phyloP scores from a whole-genome alignment of 2,329 filamentous ascomycete species.

The Aspergillus hortae region DNA sequence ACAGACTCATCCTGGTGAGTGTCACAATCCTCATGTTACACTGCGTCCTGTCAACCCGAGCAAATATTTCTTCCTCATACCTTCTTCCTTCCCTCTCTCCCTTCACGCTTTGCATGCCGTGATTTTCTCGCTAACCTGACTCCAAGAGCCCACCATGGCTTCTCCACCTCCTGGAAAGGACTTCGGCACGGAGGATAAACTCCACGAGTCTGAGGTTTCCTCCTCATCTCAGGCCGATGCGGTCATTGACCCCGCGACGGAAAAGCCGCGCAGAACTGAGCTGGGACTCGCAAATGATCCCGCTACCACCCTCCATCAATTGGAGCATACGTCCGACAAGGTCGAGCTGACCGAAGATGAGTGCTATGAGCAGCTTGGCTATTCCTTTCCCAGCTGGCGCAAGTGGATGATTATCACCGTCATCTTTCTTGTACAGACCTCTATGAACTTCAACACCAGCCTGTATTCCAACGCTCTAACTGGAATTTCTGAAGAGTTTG shows the following conservation, averaged over 20 bases:
- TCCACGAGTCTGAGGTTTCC: conserved; percentile 30
- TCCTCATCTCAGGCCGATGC: conserved; percentile 30
- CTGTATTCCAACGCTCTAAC: conserved; percentile 67
- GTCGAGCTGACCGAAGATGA: conserved; percentile 51
- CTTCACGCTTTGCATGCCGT: no score
- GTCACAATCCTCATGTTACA: no score
- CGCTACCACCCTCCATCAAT: conserved; percentile 18
- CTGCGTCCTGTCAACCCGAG: not conserved
- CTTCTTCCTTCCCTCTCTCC: not conserved
- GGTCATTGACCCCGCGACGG: conserved; percentile 15
- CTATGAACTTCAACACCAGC: conserved; percentile 76
- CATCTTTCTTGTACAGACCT: conserved; percentile 70
- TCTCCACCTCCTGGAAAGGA: conserved; percentile 12
- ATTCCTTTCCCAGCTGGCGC: conserved; percentile 56
- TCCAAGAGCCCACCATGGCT: conserved; percentile 16
- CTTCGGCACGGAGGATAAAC: conserved; percentile 21
- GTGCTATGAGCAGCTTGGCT: conserved; percentile 65
- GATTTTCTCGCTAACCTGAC: not conserved
- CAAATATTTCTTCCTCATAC: not conserved
- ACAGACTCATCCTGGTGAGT: no score
- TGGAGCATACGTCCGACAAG: conserved; percentile 27
- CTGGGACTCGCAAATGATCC: conserved; percentile 11
- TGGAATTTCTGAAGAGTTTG: conserved; percentile 65
- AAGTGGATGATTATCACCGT: conserved; percentile 72
- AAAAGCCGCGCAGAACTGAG: conserved; percentile 17